phyloP scores from a whole-genome alignment of 2,329 filamentous ascomycete species.

The Magnaporthiopsis incrustans region DNA sequence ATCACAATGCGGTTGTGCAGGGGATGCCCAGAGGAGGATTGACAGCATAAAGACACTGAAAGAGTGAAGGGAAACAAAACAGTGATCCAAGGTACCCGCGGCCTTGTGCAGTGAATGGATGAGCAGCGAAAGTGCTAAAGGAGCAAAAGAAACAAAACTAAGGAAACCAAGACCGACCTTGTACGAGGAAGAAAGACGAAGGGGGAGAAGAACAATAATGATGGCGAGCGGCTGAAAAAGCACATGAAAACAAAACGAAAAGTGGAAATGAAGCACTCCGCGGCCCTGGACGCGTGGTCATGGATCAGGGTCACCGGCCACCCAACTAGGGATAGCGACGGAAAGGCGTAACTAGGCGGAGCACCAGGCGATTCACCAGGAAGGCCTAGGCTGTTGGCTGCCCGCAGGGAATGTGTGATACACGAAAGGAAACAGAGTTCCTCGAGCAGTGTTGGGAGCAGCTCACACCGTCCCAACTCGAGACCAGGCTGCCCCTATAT shows the following conservation, averaged over 20 bases:
- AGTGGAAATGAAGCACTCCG: background rate
- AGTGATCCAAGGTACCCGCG: too few species aligned
- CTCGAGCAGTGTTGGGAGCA: too few species aligned
- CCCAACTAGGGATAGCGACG: background rate
- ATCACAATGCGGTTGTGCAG: background rate
- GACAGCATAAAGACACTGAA: background rate
- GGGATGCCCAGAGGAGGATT: too few species aligned
- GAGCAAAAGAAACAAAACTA: background rate
- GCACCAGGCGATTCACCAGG: background rate
- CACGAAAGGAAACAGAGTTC: background rate
- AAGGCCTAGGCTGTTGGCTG: background rate
- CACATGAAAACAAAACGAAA: background rate
- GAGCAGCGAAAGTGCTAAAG: background rate
- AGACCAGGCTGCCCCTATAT: background rate
- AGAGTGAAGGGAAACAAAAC: background rate
- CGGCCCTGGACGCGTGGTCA: background rate
- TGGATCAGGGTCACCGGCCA: background rate
- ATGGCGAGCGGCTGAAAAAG: background rate
- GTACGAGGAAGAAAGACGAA: too few species aligned
- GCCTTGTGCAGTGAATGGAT: background rate
- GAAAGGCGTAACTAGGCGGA: background rate
- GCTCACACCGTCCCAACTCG: background rate
- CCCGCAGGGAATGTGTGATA: background rate
- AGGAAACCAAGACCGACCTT: too few species aligned
- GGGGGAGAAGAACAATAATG: too few species aligned